Conservation (phyloP, 305 asterid genomes). For the Stenogyne calaminthoides region DNA sequence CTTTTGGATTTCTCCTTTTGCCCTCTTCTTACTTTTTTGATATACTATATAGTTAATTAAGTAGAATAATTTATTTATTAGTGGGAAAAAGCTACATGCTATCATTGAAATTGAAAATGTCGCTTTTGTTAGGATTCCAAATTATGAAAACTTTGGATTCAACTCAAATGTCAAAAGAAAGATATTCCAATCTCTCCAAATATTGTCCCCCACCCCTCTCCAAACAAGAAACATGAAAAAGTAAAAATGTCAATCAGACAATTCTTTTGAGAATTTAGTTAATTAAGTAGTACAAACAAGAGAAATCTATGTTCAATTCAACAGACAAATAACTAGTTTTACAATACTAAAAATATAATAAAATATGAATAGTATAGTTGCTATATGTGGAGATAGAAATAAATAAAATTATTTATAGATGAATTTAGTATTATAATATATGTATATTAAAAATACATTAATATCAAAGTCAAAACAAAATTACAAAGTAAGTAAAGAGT, state of each 20-base stretch:
- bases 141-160: conserved; percentile 39
- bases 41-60: conserved; percentile 18
- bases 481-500: background rate
- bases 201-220: conserved; percentile 27
- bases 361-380: background rate
- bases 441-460: background rate
- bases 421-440: background rate
- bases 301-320: background rate
- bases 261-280: conserved; percentile 12
- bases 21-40: conserved; percentile 26
- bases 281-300: conserved; percentile 26
- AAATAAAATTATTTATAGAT: no score
- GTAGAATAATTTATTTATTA: conserved; percentile 30
- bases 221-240: background rate
- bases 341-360: background rate
- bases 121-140: conserved; percentile 40
- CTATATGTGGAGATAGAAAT: no score
- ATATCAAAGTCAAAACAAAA: background rate
- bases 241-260: conserved; percentile 1
- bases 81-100: conserved; percentile 42
- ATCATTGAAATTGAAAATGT: conserved; percentile 36
- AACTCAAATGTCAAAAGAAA: conserved; percentile 47
- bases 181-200: conserved; percentile 37
- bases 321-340: background rate
- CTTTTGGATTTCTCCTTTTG: conserved; percentile 38